These are phyloP conservation scores for Cytospora chrysosperma DNA, from an alignment of 2,329 filamentous ascomycete species.

Conservation along the genomic window DNA sequence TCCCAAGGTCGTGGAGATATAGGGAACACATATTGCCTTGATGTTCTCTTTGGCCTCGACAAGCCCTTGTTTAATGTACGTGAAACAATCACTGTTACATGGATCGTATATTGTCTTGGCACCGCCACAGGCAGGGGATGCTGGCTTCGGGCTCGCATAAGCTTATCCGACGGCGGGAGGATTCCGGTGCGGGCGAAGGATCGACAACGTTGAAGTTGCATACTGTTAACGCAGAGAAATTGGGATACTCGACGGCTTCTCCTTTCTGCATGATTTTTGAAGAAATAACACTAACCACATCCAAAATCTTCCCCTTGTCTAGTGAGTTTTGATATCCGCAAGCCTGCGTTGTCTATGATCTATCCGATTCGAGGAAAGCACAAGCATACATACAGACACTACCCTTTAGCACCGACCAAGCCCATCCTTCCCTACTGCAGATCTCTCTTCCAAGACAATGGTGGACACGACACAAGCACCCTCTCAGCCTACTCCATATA, in stretches of 20 bases:
- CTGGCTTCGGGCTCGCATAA: slow-evolving; percentile 15
- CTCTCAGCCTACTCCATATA: background rate
- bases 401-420: too few species aligned
- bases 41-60: too few species aligned
- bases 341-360: too few species aligned
- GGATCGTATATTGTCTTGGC: background rate
- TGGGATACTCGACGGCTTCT: background rate
- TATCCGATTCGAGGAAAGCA: too few species aligned
- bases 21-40: too few species aligned
- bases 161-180: slow-evolving; percentile 8
- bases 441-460: background rate
- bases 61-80: too few species aligned
- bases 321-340: too few species aligned
- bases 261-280: background rate
- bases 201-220: background rate
- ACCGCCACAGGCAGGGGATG: background rate
- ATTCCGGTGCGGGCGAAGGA: background rate
- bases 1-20: too few species aligned
- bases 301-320: too few species aligned
- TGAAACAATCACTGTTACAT: background rate
- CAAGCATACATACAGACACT: too few species aligned
- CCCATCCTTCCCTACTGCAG: too few species aligned
- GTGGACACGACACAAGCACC: background rate
- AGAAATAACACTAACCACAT: too few species aligned
- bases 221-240: background rate